phyloP scores from a whole-genome alignment of 208 protist genomes.

The Crithidia expoeki region DNA sequence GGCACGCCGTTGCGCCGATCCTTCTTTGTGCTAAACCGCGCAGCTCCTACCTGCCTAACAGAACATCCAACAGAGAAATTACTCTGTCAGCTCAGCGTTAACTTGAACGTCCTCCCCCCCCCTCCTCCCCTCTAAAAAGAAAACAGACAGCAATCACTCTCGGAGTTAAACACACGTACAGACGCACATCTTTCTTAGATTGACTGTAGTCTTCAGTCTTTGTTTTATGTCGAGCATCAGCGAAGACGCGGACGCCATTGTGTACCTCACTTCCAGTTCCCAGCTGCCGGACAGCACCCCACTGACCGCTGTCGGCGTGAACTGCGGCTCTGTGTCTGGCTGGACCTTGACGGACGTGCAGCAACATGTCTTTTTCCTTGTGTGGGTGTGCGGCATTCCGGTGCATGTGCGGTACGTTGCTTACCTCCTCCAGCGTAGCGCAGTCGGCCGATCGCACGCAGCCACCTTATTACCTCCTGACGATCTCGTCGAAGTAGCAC shows the following conservation, averaged over 20 bases:
- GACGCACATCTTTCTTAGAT: too few species aligned
- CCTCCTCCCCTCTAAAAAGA: too few species aligned
- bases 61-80: too few species aligned
- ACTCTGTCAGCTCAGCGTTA: too few species aligned
- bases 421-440: constrained; percentile 41
- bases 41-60: too few species aligned
- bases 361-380: constrained; percentile 63
- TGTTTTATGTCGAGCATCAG: background rate
- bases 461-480: background rate
- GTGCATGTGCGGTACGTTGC: constrained; percentile 63
- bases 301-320: background rate
- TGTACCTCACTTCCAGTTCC: constrained; percentile 12
- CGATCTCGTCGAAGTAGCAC: constrained; percentile 8
- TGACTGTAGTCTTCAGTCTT: background rate
- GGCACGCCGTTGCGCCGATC: too few species aligned
- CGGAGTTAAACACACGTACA: too few species aligned
- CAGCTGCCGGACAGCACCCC: background rate
- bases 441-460: constrained; percentile 1
- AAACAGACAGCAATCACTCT: too few species aligned
- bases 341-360: constrained; percentile 48
- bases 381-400: constrained; percentile 72
- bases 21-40: too few species aligned
- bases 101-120: too few species aligned
- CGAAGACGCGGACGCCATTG: background rate
- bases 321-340: background rate